phyloP scores from a whole-genome alignment of 73 alveolate genomes.

The Effrenium voratum region DNA sequence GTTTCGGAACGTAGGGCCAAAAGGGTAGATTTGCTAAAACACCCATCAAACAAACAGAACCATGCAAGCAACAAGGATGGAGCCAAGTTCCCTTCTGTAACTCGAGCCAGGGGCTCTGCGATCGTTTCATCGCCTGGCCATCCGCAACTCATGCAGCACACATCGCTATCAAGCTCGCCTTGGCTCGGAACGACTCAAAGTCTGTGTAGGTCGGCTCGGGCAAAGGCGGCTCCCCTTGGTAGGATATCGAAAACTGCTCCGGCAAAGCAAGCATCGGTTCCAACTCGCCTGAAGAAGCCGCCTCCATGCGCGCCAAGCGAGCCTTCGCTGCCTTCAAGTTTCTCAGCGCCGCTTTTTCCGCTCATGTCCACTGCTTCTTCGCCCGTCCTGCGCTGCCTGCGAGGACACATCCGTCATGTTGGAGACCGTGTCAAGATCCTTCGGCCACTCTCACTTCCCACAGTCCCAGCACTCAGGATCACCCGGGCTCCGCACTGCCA shows the following conservation, averaged over 20 bases:
- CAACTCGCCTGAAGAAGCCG: not conserved
- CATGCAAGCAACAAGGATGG: no score
- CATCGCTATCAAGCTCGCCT: not conserved
- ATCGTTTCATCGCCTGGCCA: conserved; percentile 68
- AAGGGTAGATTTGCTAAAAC: no score
- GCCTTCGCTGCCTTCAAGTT: conserved; percentile 18
- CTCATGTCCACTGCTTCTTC: no score
- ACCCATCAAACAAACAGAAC: no score
- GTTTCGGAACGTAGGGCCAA: no score
- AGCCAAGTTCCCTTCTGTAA: not conserved
- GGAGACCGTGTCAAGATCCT: conserved; percentile 74
- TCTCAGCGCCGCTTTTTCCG: not conserved
- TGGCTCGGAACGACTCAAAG: conserved; percentile 74
- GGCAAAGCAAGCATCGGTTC: not conserved
- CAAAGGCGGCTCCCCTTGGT: conserved; percentile 27
- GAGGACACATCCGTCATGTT: conserved; percentile 69
- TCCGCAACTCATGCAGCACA: not conserved
- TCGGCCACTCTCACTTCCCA: not conserved
- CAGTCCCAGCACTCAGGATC: not conserved
- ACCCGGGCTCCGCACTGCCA: conserved; percentile 23
- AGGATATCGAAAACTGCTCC: not conserved
- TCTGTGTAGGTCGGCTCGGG: conserved; percentile 68
- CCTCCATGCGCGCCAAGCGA: conserved; percentile 38
- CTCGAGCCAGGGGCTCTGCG: conserved; percentile 36
- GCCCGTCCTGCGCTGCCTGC: conserved; percentile 49